Conservation (phyloP, 2,329 filamentous ascomycete genomes). For the Tolypocladium tundrense region DNA sequence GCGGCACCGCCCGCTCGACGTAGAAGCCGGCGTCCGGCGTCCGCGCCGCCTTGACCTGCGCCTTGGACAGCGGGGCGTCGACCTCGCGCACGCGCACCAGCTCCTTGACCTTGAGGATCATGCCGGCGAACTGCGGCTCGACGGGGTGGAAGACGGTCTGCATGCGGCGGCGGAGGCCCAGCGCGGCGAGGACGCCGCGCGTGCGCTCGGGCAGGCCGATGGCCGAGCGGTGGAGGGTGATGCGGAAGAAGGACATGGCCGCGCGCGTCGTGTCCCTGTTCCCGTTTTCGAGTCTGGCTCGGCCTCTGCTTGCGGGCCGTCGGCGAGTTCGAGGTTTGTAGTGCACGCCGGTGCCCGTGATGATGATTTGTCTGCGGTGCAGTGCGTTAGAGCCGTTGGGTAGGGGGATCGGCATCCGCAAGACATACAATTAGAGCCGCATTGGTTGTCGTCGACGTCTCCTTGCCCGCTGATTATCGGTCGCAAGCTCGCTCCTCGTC, state of each 20-base stretch:
- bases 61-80: constrained; percentile 48
- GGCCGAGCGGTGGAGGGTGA: constrained; percentile 79
- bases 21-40: constrained; percentile 74
- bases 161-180: constrained; percentile 76
- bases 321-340: background rate
- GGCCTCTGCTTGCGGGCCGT: background rate
- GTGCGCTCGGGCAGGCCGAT: constrained; percentile 80
- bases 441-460: background rate
- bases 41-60: constrained; percentile 60
- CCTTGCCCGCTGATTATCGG: background rate
- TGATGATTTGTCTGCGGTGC: background rate
- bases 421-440: background rate
- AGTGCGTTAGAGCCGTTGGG: background rate
- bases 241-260: constrained; percentile 73
- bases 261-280: background rate
- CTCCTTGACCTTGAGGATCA: constrained; percentile 92
- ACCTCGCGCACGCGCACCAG: constrained; percentile 77
- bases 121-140: constrained; percentile 68
- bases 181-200: constrained; percentile 69
- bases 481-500: background rate
- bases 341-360: background rate
- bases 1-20: constrained; percentile 48
- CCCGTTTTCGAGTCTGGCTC: background rate
- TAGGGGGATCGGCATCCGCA: background rate
- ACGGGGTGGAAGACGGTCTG: constrained; percentile 86